A percentile compares a stretch with the other conserved stretches of the same genome.
These are phyloP conservation scores for Lentinula lateritia DNA, from an alignment of 768 basidiomycete genomes.

Conservation along the genomic window DNA sequence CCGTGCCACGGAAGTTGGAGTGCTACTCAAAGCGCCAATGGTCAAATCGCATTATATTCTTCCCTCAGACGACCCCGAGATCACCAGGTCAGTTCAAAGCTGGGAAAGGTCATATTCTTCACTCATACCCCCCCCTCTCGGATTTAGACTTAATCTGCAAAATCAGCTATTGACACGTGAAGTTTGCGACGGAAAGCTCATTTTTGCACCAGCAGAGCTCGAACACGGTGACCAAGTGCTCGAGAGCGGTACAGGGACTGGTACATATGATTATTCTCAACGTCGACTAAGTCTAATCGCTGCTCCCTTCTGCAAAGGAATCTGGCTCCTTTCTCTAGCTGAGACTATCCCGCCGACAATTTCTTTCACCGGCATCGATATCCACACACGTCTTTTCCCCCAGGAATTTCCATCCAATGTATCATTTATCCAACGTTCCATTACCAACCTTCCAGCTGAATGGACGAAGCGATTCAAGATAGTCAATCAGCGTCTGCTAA, in stretches of 20 bases:
- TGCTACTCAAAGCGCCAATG: not conserved
- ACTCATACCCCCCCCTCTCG: not conserved
- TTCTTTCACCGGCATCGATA: constrained; percentile 5
- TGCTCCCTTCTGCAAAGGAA: not conserved
- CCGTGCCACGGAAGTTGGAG: not conserved
- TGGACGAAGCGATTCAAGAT: constrained; percentile 25
- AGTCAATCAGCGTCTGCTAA: constrained; percentile 26
- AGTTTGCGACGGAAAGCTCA: constrained; percentile 1
- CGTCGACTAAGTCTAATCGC: too few species aligned
- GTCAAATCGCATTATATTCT: constrained; percentile 1
- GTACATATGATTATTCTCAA: not conserved
- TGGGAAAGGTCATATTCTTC: not conserved
- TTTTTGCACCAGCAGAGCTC: not conserved
- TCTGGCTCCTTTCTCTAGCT: not conserved
- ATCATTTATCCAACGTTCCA: constrained; percentile 9
- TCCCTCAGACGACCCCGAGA: constrained; percentile 3
- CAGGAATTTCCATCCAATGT: not conserved
- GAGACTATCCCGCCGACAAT: not conserved
- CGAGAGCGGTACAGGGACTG: constrained; percentile 6
- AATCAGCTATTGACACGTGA: not conserved
- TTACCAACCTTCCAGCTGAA: constrained; percentile 20
- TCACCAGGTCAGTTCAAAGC: not conserved
- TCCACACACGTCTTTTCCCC: constrained; percentile 3
- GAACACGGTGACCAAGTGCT: not conserved
- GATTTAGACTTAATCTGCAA: constrained; percentile 3